Evolutionary conservation across 345 rosid genomes (phyloP).

Genomic region (Gossypium mustelinum): DNA sequence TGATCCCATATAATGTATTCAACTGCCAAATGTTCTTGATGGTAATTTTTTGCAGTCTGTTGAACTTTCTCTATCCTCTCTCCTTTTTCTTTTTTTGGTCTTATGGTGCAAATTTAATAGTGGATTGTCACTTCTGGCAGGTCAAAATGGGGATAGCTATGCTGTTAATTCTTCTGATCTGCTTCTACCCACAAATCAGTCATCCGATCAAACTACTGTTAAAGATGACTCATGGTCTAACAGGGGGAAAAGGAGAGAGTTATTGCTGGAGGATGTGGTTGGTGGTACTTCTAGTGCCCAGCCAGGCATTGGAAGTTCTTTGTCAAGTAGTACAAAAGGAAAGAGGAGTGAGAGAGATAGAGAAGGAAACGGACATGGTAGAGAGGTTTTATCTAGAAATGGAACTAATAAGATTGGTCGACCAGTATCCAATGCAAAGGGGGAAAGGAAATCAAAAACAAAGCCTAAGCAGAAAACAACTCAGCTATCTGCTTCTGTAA

Average conservation of each 20-base stretch:
- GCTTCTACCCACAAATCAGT: conserved; percentile 38
- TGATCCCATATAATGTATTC: conserved; percentile 7
- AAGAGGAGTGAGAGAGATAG: conserved; percentile 98
- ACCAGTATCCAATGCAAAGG: conserved; percentile 69
- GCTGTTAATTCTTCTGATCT: conserved; percentile 44
- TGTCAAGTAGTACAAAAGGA: conserved; percentile 78
- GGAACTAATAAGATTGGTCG: conserved; percentile 77
- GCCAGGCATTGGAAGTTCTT: conserved; percentile 51
- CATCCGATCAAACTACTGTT: conserved; percentile 41
- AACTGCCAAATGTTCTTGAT: conserved; percentile 1
- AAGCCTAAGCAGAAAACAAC: conserved; percentile 91
- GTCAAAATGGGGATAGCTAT: conserved; percentile 48
- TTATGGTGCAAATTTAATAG: not conserved
- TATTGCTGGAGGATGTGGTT: conserved; percentile 81
- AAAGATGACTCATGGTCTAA: conserved; percentile 72
- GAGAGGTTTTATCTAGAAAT: conserved; percentile 59
- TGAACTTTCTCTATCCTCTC: not conserved
- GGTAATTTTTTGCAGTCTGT: conserved; percentile 2
- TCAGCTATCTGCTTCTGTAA: conserved; percentile 71
- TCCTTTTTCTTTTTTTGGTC: not conserved
- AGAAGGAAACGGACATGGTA: conserved; percentile 81
- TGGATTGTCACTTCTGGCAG: conserved; percentile 26
- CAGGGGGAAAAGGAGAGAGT: conserved; percentile 82
- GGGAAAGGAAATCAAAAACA: conserved; percentile 81
- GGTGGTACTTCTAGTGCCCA: conserved; percentile 40